Percentiles rank a stretch among this genome's conserved stretches.
phyloP scores from a whole-genome alignment of 352 stramenopile genomes.

The Globisporangium acanthophoron region DNA sequence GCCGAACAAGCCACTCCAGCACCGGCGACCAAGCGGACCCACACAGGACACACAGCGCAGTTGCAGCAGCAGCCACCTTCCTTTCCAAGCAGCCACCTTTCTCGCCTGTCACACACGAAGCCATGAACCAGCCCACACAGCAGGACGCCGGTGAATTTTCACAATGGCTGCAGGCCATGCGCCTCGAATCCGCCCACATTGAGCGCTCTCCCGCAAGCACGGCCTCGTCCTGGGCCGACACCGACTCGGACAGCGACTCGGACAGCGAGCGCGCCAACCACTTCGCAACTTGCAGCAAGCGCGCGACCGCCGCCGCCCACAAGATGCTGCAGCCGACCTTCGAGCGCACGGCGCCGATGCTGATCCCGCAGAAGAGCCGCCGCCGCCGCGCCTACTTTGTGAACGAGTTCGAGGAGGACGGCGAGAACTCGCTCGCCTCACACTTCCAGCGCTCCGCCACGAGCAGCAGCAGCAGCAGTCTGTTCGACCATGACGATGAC shows the following conservation, averaged over 20 bases:
- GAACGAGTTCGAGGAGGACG: constrained; percentile 14
- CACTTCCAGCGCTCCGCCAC: background rate
- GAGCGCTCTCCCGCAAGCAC: constrained; percentile 2
- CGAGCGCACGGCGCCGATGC: constrained; percentile 47
- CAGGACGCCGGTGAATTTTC: constrained; percentile 26
- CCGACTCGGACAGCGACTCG: constrained; percentile 38
- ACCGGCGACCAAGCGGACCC: background rate
- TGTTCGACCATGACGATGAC: constrained; percentile 2
- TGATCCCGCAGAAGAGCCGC: constrained; percentile 30
- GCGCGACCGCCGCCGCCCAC: constrained; percentile 1
- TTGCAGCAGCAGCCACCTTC: background rate
- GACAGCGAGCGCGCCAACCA: constrained; percentile 13
- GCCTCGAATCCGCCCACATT: constrained; percentile 12
- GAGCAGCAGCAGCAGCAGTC: constrained; percentile 1
- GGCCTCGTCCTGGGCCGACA: constrained; percentile 45
- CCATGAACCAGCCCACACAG: background rate
- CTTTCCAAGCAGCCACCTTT: background rate
- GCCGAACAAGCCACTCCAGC: background rate
- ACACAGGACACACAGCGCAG: background rate
- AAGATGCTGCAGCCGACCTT: constrained; percentile 11
- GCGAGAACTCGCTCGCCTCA: constrained; percentile 4
- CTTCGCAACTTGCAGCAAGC: background rate
- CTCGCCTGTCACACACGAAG: background rate
- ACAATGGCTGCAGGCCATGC: constrained; percentile 42
- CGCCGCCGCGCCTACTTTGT: constrained; percentile 12